phyloP scores from a whole-genome alignment of 1,284 basidiomycete genomes.

The Ustilago cynodontis region DNA sequence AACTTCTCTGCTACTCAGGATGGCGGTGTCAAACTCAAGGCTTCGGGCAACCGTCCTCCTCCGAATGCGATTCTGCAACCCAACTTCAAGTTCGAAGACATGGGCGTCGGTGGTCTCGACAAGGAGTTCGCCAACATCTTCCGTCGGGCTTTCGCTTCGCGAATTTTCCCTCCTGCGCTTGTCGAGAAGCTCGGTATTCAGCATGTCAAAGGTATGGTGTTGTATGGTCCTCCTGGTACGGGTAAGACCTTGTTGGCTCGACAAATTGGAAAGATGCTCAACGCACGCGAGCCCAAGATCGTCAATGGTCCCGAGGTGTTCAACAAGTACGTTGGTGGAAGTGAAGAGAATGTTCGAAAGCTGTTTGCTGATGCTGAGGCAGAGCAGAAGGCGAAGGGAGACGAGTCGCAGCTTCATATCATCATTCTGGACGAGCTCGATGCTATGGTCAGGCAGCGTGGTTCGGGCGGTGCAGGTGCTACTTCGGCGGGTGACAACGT shows the following conservation, averaged over 20 bases:
- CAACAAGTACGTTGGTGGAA: slow-evolving; percentile 96
- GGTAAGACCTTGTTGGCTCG: slow-evolving; percentile 98
- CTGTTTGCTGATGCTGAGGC: slow-evolving; percentile 97
- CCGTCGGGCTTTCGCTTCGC: slow-evolving; percentile 96
- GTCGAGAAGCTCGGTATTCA: slow-evolving; percentile 99
- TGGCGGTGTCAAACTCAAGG: slow-evolving; percentile 88
- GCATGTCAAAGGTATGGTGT: slow-evolving; percentile 96
- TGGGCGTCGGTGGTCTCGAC: slow-evolving; percentile 99
- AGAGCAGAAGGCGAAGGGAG: slow-evolving; percentile 99
- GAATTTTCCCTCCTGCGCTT: slow-evolving; percentile 94
- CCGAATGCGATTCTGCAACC: slow-evolving; percentile 96
- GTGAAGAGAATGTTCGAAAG: slow-evolving; percentile 99
- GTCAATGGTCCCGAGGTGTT: slow-evolving; percentile 98
- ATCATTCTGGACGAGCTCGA: slow-evolving; percentile 99
- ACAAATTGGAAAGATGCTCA: slow-evolving; percentile 99
- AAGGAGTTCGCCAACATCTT: slow-evolving; percentile 96
- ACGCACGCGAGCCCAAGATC: slow-evolving; percentile 96
- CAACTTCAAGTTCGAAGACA: slow-evolving; percentile 99
- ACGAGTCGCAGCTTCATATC: slow-evolving; percentile 97
- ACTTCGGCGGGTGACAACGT: slow-evolving; percentile 98
- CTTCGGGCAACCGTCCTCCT: slow-evolving; percentile 90
- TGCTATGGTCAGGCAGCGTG: slow-evolving; percentile 98
- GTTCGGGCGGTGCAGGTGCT: slow-evolving; percentile 73
- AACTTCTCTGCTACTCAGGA: slow-evolving; percentile 86
- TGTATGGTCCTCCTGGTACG: slow-evolving; percentile 96